Conservation (phyloP, 352 stramenopile genomes). For the Aphanomyces invadans region DNA sequence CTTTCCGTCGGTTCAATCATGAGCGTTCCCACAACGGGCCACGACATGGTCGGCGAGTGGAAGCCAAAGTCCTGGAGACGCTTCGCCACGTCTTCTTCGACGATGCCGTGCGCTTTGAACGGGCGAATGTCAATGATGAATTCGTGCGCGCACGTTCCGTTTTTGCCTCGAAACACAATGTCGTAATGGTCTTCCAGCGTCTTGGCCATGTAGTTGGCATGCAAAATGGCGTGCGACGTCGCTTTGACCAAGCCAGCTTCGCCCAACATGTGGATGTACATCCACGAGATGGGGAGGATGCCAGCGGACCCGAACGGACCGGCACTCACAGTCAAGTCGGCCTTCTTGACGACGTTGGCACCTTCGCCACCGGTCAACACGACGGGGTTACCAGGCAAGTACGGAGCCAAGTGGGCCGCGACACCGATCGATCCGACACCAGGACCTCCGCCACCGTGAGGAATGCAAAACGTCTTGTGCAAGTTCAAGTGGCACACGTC, state of each 20-base stretch:
- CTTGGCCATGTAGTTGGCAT: slow-evolving; percentile 99
- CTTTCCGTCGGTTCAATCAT: slow-evolving; percentile 99
- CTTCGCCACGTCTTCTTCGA: slow-evolving; percentile 98
- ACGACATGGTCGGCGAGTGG: slow-evolving; percentile 99
- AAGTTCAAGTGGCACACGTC: slow-evolving; percentile 99
- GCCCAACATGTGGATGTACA: slow-evolving; percentile 99
- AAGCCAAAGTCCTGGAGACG: slow-evolving; percentile 99
- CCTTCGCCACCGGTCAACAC: slow-evolving; percentile 76
- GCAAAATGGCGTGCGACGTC: slow-evolving; percentile 95
- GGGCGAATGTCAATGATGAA: slow-evolving; percentile 99
- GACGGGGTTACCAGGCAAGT: slow-evolving; percentile 93
- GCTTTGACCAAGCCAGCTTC: slow-evolving; percentile 91
- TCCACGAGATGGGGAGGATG: slow-evolving; percentile 99
- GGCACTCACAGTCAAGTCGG: slow-evolving; percentile 81
- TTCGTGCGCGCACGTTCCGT: slow-evolving; percentile 98
- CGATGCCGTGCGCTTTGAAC: slow-evolving; percentile 94
- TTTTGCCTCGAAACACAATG: slow-evolving; percentile 93
- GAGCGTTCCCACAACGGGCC: slow-evolving; percentile 96
- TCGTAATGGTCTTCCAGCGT: slow-evolving; percentile 91
- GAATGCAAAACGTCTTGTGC: slow-evolving; percentile 99
- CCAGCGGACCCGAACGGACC: slow-evolving; percentile 96
- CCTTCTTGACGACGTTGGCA: slow-evolving; percentile 63
- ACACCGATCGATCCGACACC: slow-evolving; percentile 90
- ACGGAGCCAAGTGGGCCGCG: slow-evolving; percentile 90
- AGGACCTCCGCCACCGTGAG: slow-evolving; percentile 96